Conservation (phyloP, 1,284 basidiomycete species). For the Erythrobasidium hasegawianum region DNA sequence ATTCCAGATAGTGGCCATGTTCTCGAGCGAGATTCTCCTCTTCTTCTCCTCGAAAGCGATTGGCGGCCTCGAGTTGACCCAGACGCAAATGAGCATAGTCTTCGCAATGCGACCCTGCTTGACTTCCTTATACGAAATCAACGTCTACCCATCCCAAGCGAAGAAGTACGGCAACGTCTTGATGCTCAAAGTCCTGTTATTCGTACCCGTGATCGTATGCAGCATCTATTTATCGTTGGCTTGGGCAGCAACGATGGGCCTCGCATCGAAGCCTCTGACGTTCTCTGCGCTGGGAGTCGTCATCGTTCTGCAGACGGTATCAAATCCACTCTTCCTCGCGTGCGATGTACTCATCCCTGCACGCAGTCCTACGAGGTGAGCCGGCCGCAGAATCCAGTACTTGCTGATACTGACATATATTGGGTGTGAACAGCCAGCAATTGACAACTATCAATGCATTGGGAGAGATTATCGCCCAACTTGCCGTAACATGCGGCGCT, state of each 20-base stretch:
- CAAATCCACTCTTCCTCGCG: slow-evolving; percentile 1
- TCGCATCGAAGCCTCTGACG: neutral
- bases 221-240: neutral
- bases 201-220: neutral
- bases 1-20: slow-evolving; percentile 1
- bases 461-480: slow-evolving; percentile 9
- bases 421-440: neutral
- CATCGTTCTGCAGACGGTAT: neutral
- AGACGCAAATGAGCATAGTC: neutral
- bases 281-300: neutral
- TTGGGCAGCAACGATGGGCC: neutral
- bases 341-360: slow-evolving; percentile 11
- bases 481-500: neutral
- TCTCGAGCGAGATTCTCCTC: neutral
- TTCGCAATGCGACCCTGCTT: slow-evolving; percentile 1
- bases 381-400: too few species aligned
- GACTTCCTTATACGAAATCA: slow-evolving; percentile 1
- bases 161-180: neutral
- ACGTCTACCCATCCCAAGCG: neutral
- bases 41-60: slow-evolving; percentile 9
- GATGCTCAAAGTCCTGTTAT: neutral
- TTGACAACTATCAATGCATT: neutral
- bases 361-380: neutral
- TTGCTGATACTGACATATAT: too few species aligned
- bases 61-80: slow-evolving; percentile 6